Percentiles rank a stretch among this genome's conserved stretches.
Evolutionary conservation across 2,329 filamentous ascomycete species (phyloP).

Genomic region (Aureobasidium sp.): DNA sequence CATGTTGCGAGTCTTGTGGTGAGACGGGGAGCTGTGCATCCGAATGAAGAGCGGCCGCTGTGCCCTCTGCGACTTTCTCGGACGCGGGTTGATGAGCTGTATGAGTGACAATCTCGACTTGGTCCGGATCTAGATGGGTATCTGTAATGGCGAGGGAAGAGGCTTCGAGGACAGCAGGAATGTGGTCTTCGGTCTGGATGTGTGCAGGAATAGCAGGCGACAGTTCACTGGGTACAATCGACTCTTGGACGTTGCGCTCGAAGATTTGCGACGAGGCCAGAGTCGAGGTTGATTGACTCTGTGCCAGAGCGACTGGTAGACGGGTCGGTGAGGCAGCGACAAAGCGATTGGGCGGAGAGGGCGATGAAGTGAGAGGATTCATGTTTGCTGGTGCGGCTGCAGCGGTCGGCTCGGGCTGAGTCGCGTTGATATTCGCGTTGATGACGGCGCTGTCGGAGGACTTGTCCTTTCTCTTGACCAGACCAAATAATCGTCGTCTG

Average conservation of each 20-base stretch:
- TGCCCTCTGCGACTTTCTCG: conserved; percentile 47
- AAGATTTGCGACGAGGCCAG: conserved; percentile 76
- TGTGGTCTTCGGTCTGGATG: conserved; percentile 89
- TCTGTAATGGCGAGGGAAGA: conserved; percentile 90
- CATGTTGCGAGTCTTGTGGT: conserved; percentile 18
- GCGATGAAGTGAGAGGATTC: conserved; percentile 18
- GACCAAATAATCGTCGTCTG: conserved; percentile 20
- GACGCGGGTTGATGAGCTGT: conserved; percentile 73
- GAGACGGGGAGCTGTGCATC: conserved; percentile 15
- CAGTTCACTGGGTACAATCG: conserved; percentile 56
- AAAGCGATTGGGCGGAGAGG: conserved; percentile 21
- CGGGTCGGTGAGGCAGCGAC: conserved; percentile 1
- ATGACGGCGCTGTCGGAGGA: conserved; percentile 9
- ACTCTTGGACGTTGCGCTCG: conserved; percentile 89
- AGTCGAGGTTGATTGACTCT: conserved; percentile 59
- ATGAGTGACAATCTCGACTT: conserved; percentile 89
- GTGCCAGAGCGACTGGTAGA: conserved; percentile 45
- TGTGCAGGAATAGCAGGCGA: conserved; percentile 87
- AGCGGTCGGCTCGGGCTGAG: conserved; percentile 1
- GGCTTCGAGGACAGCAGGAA: conserved; percentile 84
- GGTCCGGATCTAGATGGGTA: conserved; percentile 72
- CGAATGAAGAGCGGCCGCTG: conserved; percentile 16
- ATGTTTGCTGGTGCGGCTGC: conserved; percentile 8
- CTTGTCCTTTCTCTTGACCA: conserved; percentile 19
- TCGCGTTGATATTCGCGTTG: conserved; percentile 16